Evolutionary conservation across 2,329 filamentous ascomycete genomes (phyloP), one percentile per base, ranked within the genome.

Genomic region (Emmonsia crescens): DNA sequence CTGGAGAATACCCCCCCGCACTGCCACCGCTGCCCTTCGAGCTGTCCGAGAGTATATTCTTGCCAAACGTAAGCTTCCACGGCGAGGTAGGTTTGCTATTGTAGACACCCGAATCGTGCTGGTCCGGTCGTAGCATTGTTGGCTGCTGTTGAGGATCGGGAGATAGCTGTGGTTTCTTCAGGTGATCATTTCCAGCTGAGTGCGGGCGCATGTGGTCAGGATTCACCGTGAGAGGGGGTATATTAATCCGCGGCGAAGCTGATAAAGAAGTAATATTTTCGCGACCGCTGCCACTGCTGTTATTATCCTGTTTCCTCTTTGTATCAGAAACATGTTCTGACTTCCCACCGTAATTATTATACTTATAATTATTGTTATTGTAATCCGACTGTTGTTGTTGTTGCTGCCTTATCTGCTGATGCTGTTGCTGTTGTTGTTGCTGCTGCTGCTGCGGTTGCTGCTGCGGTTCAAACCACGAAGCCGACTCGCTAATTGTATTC

Each of bases 51-150:
- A 67, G 54, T 51, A 66, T 65, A 19, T 64, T 60, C 61, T 72
- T 74, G 9, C 71, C 72, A 61, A 75, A 71, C 1, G 72, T 72
- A 24, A 70, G 66, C 49, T 71, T 70, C 63, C 74, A 76, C 4
- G 74, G 72, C 5, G 74, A 75, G 52, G 60, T 71, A 21, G 71
- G 65, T 63, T 75, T 74, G 16, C 66, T 61, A 61, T 54, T 74
- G 14, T 64, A 58, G 33, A 33, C 36, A 27, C 60, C 62, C 21
- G 31, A 46, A 29, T 66, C 63, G 24, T 57, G 46, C 8, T 59
- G 52, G 9, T 64, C 60, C 12, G 33, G 54, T 24, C 61, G 58
- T 40, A 59, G 19, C 57, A 59, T 49, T 59, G 42, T 40, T 27
- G 40, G 5, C 46, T 42, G 57, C 2, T 59, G 42, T n/a, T 48